phyloP scores from a whole-genome alignment of 2,329 filamentous ascomycete species.

The Phaeoacremonium minimum region DNA sequence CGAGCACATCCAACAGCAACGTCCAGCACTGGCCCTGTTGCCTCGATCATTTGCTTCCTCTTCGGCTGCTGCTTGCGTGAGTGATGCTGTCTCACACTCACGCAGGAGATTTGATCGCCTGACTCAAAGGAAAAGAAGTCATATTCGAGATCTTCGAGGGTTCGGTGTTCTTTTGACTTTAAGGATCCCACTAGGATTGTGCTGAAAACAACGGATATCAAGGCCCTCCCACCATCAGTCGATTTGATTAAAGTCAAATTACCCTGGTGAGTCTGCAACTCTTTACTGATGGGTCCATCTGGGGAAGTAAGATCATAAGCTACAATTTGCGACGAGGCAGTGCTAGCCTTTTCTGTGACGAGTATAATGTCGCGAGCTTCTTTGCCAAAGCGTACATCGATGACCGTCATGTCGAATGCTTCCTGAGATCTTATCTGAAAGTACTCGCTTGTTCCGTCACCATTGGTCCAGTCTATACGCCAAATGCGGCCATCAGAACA shows the following conservation, averaged over 20 bases:
- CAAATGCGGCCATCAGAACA: slow-evolving; percentile 54
- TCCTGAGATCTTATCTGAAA: slow-evolving; percentile 38
- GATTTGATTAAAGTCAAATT: slow-evolving; percentile 12
- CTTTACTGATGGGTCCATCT: slow-evolving; percentile 5
- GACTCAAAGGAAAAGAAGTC: slow-evolving; percentile 55
- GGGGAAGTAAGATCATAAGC: slow-evolving; percentile 36
- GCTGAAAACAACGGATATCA: slow-evolving; percentile 50
- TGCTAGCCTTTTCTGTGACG: slow-evolving; percentile 38
- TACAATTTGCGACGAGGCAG: slow-evolving; percentile 33
- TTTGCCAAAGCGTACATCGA: slow-evolving; percentile 29
- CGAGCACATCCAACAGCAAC: slow-evolving; percentile 72
- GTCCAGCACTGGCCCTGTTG: slow-evolving; percentile 48
- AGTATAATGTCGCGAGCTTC: slow-evolving; percentile 38
- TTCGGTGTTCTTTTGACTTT: slow-evolving; percentile 21
- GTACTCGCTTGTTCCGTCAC: slow-evolving; percentile 32
- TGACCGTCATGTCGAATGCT: slow-evolving; percentile 40
- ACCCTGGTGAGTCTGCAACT: slow-evolving; percentile 5
- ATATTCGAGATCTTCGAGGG: slow-evolving; percentile 41
- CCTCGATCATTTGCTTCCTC: slow-evolving; percentile 19
- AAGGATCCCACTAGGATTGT: slow-evolving; percentile 58
- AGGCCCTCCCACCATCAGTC: slow-evolving; percentile 48
- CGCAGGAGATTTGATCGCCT: slow-evolving; percentile 60
- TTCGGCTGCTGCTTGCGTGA: slow-evolving; percentile 23
- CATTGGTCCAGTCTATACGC: slow-evolving; percentile 53
- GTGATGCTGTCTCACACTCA: slow-evolving; percentile 61